Percentiles rank a stretch among this genome's conserved stretches.
Evolutionary conservation across 305 asterid species (phyloP).

Genomic region (Withania somnifera): DNA sequence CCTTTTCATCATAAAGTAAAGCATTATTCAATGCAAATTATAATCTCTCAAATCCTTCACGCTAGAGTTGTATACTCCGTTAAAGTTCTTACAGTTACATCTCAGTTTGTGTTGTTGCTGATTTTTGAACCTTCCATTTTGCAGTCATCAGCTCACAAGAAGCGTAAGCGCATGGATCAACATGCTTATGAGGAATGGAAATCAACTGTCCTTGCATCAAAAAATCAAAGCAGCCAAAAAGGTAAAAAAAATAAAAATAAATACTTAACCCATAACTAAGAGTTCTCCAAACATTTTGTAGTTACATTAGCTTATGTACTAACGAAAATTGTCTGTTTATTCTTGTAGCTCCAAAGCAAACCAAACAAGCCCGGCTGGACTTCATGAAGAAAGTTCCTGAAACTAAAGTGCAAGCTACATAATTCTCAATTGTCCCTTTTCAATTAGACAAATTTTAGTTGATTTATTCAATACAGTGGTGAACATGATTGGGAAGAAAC

Average conservation of each 20-base stretch:
- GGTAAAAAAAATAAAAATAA: conserved; percentile 30
- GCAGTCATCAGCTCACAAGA: conserved; percentile 74
- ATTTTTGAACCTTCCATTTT: background rate
- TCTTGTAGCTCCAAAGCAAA: conserved; percentile 38
- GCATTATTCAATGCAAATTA: too few species aligned
- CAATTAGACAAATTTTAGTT: background rate
- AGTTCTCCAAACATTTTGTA: background rate
- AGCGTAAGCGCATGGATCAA: conserved; percentile 50
- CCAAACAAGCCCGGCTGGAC: conserved; percentile 59
- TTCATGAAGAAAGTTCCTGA: conserved; percentile 45
- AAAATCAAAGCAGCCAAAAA: conserved; percentile 26
- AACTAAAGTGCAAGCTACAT: conserved; percentile 38
- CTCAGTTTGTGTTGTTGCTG: background rate
- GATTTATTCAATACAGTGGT: background rate
- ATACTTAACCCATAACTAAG: background rate
- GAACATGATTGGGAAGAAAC: background rate
- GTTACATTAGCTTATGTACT: background rate
- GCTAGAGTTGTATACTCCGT: background rate
- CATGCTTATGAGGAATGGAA: conserved; percentile 58
- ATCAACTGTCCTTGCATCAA: conserved; percentile 60
- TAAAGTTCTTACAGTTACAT: background rate
- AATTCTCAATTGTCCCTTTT: background rate
- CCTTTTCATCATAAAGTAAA: background rate
- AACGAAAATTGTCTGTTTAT: background rate
- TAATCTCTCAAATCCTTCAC: background rate